phyloP scores from a whole-genome alignment of 176 grass and related monocot genomes.

The Carex parvula region DNA sequence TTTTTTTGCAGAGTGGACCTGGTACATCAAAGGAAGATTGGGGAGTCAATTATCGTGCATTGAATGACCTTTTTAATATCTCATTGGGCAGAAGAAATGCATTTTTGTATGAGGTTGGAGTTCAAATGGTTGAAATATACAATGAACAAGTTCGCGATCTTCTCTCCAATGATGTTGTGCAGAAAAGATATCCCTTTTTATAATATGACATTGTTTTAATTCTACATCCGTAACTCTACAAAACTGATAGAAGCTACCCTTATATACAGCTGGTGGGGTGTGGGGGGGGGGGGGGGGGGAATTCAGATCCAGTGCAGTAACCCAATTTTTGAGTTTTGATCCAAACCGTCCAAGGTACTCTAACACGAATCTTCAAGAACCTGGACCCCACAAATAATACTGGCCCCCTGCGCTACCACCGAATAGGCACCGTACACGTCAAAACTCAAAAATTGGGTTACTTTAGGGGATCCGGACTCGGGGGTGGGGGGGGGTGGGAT shows the following conservation, averaged over 20 bases:
- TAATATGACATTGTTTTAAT: background rate
- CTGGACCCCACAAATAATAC: no score
- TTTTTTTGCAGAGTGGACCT: conserved; percentile 65
- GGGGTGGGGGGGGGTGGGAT: background rate
- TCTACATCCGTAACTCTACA: background rate
- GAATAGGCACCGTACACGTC: no score
- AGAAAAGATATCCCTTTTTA: conserved; percentile 94
- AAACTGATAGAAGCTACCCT: background rate
- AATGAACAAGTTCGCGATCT: conserved; percentile 99
- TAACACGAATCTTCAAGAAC: no score
- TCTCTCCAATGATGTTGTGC: conserved; percentile 70
- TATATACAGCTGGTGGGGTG: background rate
- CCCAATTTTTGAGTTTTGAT: no score
- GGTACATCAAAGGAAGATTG: conserved; percentile 88
- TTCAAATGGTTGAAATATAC: conserved; percentile 99
- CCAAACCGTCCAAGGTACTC: no score
- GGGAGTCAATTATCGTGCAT: conserved; percentile 98
- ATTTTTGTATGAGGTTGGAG: conserved; percentile 84
- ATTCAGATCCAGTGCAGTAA: no score
- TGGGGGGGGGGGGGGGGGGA: no score
- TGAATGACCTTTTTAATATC: conserved; percentile 91
- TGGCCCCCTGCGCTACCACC: no score
- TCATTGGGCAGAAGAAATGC: conserved; percentile 79
- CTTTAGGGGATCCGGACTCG: no score
- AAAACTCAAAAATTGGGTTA: no score